Evolutionary conservation across 1,284 basidiomycete species (phyloP).

Genomic region (Erythrobasidium hasegawianum): DNA sequence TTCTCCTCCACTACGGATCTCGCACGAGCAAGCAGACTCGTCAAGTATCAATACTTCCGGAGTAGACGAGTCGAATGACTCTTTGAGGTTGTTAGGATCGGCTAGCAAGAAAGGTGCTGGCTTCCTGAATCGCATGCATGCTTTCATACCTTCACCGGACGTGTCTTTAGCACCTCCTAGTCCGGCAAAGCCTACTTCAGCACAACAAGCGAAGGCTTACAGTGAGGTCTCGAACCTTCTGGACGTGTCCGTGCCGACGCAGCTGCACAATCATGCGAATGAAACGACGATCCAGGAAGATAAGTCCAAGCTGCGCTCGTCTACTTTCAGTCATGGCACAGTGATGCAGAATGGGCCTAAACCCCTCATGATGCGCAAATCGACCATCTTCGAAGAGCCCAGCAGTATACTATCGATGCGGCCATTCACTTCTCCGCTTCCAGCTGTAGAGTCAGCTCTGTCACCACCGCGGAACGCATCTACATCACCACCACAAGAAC

Average conservation of each 20-base stretch:
- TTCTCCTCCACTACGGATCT: constrained; percentile 9
- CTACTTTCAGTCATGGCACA: not conserved
- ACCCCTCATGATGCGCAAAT: constrained; percentile 22
- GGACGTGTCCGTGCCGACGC: constrained; percentile 26
- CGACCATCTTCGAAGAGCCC: constrained; percentile 24
- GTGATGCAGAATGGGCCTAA: not conserved
- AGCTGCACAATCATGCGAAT: not conserved
- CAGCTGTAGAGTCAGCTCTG: not conserved
- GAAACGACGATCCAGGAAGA: constrained; percentile 26
- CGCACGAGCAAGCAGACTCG: constrained; percentile 9
- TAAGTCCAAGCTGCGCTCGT: not conserved
- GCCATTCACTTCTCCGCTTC: not conserved
- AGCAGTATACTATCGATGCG: not conserved
- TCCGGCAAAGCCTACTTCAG: not conserved
- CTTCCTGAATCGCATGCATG: constrained; percentile 28
- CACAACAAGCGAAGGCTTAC: not conserved
- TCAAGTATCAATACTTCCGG: not conserved
- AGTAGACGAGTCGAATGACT: constrained; percentile 7
- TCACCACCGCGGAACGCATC: constrained; percentile 1
- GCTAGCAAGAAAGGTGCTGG: constrained; percentile 14
- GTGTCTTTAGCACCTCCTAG: constrained; percentile 5
- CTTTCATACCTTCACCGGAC: constrained; percentile 28
- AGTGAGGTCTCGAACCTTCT: constrained; percentile 21
- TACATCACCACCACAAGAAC: constrained; percentile 12
- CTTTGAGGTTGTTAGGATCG: constrained; percentile 9